Percentiles rank a stretch among this genome's conserved stretches.
Conservation (phyloP, 768 basidiomycete genomes). For the Amanita thiersii region DNA sequence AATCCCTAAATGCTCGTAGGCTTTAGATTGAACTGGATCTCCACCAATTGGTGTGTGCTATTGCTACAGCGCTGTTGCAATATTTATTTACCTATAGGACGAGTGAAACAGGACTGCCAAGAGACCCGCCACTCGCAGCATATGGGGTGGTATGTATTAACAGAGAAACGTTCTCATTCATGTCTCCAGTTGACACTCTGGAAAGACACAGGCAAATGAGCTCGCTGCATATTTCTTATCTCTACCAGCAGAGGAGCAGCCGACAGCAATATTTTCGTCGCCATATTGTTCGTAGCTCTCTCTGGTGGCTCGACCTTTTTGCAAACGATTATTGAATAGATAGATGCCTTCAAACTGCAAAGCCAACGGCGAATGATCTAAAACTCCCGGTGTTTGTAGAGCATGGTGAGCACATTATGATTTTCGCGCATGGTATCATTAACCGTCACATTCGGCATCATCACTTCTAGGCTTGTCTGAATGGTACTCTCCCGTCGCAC, state of each 20-base stretch:
- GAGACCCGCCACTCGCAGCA: slow-evolving; percentile 68
- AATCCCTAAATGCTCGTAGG: slow-evolving; percentile 31
- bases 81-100: slow-evolving; percentile 33
- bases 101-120: slow-evolving; percentile 55
- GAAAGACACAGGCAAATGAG: slow-evolving; percentile 67
- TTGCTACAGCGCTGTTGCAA: not conserved
- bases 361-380: slow-evolving; percentile 54
- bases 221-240: slow-evolving; percentile 56
- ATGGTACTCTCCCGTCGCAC: slow-evolving; percentile 70
- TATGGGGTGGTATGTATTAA: slow-evolving; percentile 47
- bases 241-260: slow-evolving; percentile 56
- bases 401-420: slow-evolving; percentile 59
- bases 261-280: slow-evolving; percentile 77
- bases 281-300: slow-evolving; percentile 57
- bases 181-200: slow-evolving; percentile 2
- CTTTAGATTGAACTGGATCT: slow-evolving; percentile 70
- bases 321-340: slow-evolving; percentile 32
- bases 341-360: slow-evolving; percentile 79
- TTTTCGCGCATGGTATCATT: too few relatives aligned
- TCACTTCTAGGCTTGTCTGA: slow-evolving; percentile 62
- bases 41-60: slow-evolving; percentile 48
- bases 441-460: not conserved
- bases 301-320: not conserved
- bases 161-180: not conserved
- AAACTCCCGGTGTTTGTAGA: slow-evolving; percentile 69